These are phyloP conservation scores for Stereocaulon alpinum DNA, from an alignment of 495 filamentous ascomycete genomes.

Conservation along the genomic window DNA sequence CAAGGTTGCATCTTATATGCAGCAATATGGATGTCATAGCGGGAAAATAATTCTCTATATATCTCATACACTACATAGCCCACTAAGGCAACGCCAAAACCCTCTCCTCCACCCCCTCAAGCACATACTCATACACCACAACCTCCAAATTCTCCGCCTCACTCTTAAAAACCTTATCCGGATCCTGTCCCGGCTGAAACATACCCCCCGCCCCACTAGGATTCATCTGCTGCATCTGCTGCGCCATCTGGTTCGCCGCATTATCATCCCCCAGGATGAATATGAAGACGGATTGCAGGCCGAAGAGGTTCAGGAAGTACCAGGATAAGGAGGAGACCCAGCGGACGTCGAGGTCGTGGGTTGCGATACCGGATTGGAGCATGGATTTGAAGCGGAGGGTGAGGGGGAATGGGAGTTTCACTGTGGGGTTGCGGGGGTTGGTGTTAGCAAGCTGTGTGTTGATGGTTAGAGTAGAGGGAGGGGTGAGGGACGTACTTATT, in stretches of 20 bases:
- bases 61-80: no score
- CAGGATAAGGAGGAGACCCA: constrained; percentile 98
- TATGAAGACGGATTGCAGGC: constrained; percentile 93
- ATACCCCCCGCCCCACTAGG: constrained; percentile 50
- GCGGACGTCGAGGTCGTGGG: constrained; percentile 87
- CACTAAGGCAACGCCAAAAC: constrained; percentile 37
- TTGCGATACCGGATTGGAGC: constrained; percentile 93
- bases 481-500: constrained; percentile 54
- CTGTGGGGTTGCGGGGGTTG: constrained; percentile 30
- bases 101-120: constrained; percentile 78
- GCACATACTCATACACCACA: constrained; percentile 79
- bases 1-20: no score
- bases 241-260: constrained; percentile 87
- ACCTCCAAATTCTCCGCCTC: constrained; percentile 96
- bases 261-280: constrained; percentile 95
- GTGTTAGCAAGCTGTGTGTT: no score
- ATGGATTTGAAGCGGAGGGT: constrained; percentile 99
- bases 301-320: constrained; percentile 97
- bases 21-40: no score
- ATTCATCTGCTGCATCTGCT: constrained; percentile 82
- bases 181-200: constrained; percentile 90
- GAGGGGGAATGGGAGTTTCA: constrained; percentile 96
- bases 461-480: no score
- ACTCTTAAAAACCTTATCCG: constrained; percentile 80
- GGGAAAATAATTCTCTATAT: no score